Base-by-base conservation (phyloP, 2,329 filamentous ascomycete genomes). In the Zymoseptoria passerinii region DNA sequence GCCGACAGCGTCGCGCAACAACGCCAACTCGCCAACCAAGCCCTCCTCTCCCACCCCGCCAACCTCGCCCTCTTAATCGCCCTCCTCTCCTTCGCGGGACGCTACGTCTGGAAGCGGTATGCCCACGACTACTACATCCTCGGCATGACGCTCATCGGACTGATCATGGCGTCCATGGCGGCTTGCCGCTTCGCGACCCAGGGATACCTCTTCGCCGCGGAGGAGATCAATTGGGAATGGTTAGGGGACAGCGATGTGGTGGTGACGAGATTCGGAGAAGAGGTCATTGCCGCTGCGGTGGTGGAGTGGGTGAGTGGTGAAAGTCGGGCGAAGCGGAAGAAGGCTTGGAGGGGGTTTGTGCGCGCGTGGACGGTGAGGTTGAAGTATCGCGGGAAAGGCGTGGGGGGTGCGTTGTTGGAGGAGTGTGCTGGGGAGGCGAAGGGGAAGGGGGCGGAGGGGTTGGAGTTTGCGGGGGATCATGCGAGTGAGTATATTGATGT, bases 1-100 rank as follows among this genome's bases (percentile, higher is more conserved):
- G 87, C 90, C 61, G 89, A 92, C 73, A 90, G 86, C 59, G 83
- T 95, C 53, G 88, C 89, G 40, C 87, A 95, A 74, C 90, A 94
- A 77, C 84, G 87, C 61, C 86, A 90, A 70, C 75, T 81, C 8
- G 84, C 88, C 19, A 82, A 84, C 49, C 76, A 77, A 56, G 76
- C 82, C 62, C 76, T 94, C 59, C 77, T 89, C 61, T 82, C 81
- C 66, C 84, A 90, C 73, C 77, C 81, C 27, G 68, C 78, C 51
- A 80, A 78, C 65, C 64, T 79, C 28, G 64, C 70, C 1, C 13
- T 71, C 1, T 62, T 78, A n/a, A 67, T 75, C 4, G 69, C 68
- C 0, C 59, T 77, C 29, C 65, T 78, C 18, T 68, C 73, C 4
- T 52, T 76, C 4, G 61, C 77, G 19, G 74, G 71, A 23, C 74